phyloP scores from a whole-genome alignment of 176 grass and related monocot genomes.

The Eragrostis nindensis region DNA sequence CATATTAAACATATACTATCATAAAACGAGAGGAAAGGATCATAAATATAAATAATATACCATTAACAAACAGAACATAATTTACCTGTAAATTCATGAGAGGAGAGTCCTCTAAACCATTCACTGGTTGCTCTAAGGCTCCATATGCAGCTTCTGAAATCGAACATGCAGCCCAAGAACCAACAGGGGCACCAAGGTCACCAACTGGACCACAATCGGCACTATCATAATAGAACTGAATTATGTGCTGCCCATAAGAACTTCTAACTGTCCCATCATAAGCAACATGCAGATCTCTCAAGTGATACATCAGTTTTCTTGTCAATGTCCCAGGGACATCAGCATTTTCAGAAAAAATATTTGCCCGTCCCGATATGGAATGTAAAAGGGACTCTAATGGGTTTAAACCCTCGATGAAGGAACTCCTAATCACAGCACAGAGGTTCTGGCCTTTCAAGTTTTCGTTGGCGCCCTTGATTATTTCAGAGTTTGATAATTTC shows the following conservation, averaged over 20 bases:
- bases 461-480: conserved; percentile 11
- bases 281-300: conserved; percentile 84
- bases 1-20: conserved; percentile 7
- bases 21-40: conserved; percentile 6
- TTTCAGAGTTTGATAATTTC: conserved; percentile 42
- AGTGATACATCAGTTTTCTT: conserved; percentile 79
- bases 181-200: conserved; percentile 77
- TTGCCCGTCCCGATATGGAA: conserved; percentile 74
- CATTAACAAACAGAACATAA: conserved; percentile 33
- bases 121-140: conserved; percentile 79
- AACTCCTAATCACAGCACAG: conserved; percentile 71
- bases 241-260: conserved; percentile 70
- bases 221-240: conserved; percentile 74
- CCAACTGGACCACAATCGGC: conserved; percentile 16
- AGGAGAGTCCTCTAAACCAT: conserved; percentile 75
- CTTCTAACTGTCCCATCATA: conserved; percentile 95
- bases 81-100: conserved; percentile 85
- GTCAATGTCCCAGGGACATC: conserved; percentile 80
- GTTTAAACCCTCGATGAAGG: conserved; percentile 84
- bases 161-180: conserved; percentile 79
- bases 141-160: conserved; percentile 99
- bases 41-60: neutral
- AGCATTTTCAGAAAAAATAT: conserved; percentile 86
- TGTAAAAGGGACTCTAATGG: conserved; percentile 87
- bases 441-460: conserved; percentile 44